Conservation (phyloP, 2,329 filamentous ascomycete species). For the Aspergillus uvarum region DNA sequence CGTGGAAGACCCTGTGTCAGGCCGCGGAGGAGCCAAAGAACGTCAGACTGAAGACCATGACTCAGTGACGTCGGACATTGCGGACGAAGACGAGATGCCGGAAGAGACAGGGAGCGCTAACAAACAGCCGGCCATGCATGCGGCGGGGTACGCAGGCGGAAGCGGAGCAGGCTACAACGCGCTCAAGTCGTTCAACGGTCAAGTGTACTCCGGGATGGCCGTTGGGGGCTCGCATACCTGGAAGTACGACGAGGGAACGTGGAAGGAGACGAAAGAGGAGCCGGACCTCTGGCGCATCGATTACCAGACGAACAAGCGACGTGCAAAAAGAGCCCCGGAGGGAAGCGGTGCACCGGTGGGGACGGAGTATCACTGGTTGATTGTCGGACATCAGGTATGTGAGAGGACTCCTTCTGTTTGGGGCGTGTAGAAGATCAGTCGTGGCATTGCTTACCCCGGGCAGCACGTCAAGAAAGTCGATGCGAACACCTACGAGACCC, state of each 20-base stretch:
- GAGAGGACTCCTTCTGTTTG: neutral
- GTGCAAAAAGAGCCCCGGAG: conserved; percentile 32
- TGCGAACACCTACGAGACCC: conserved; percentile 39
- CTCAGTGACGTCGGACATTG: conserved; percentile 3
- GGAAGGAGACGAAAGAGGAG: conserved; percentile 39
- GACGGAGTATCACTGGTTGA: conserved; percentile 38
- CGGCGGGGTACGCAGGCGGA: neutral
- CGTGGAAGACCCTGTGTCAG: neutral
- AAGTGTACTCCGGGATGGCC: conserved; percentile 39
- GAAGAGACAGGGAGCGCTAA: conserved; percentile 16
- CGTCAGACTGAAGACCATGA: neutral
- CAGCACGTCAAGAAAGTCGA: conserved; percentile 38
- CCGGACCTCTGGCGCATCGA: conserved; percentile 39
- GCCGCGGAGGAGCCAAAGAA: neutral
- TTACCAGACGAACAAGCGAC: conserved; percentile 32
- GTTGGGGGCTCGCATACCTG: conserved; percentile 40
- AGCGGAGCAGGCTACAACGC: conserved; percentile 30
- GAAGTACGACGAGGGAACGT: conserved; percentile 37
- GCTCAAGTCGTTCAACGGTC: conserved; percentile 35
- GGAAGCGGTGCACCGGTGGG: conserved; percentile 37
- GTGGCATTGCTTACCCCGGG: neutral
- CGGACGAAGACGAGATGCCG: conserved; percentile 25
- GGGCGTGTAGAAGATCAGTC: neutral
- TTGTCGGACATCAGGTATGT: conserved; percentile 37
- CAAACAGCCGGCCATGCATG: neutral